Evolutionary conservation across 2,329 filamentous ascomycete species (phyloP).

Genomic region (Trichophaea hybrida): DNA sequence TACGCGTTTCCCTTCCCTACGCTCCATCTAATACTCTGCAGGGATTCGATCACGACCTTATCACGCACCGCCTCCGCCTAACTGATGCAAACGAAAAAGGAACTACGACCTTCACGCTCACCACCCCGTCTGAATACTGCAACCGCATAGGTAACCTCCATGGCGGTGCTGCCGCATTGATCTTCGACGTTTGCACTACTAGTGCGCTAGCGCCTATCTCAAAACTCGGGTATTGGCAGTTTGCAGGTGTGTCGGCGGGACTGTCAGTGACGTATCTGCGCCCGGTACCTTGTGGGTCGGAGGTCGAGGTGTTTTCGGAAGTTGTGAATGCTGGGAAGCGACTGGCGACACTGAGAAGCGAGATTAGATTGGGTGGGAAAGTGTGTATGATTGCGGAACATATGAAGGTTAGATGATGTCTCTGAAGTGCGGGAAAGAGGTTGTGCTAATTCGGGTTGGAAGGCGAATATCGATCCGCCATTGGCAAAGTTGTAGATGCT

Average conservation of each 20-base stretch:
- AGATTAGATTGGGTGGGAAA: slow-evolving; percentile 38
- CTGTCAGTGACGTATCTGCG: slow-evolving; percentile 54
- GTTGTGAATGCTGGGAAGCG: slow-evolving; percentile 44
- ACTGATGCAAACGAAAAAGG: not conserved
- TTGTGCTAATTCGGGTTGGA: no score
- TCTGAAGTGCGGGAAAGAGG: slow-evolving; percentile 36
- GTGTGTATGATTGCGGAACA: slow-evolving; percentile 48
- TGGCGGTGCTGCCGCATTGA: slow-evolving; percentile 48
- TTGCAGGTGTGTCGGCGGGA: slow-evolving; percentile 49
- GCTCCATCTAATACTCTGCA: not conserved
- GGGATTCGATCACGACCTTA: slow-evolving; percentile 7
- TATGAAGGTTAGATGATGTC: slow-evolving; percentile 42
- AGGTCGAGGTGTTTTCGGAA: slow-evolving; percentile 43
- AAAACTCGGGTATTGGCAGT: slow-evolving; percentile 46
- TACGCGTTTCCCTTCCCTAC: not conserved
- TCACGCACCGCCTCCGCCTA: slow-evolving; percentile 5
- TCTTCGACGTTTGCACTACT: slow-evolving; percentile 54
- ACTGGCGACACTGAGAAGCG: slow-evolving; percentile 39
- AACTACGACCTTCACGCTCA: slow-evolving; percentile 8
- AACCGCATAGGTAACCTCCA: slow-evolving; percentile 45
- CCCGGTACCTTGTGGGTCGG: slow-evolving; percentile 41
- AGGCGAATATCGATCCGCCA: not conserved
- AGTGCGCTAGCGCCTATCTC: slow-evolving; percentile 43
- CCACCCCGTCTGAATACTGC: slow-evolving; percentile 32
- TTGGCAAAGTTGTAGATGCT: not conserved